Conservation (phyloP, 2,329 filamentous ascomycete species). For the Aspergillus melleus region DNA sequence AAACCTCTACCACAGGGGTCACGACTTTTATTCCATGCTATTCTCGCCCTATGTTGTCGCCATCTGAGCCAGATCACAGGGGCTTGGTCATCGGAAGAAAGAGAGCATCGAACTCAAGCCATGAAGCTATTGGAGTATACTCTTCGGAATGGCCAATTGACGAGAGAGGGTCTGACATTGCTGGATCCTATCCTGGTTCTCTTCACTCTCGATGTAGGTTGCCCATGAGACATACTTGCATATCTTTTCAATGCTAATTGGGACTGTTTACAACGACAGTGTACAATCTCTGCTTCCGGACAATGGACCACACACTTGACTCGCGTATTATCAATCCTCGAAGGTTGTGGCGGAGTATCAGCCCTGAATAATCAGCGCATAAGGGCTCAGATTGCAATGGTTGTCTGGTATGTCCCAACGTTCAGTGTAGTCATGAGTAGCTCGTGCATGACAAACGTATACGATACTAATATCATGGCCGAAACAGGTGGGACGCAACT, state of each 20-base stretch:
- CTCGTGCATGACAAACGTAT: neutral
- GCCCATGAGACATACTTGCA: neutral
- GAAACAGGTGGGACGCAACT: conserved; percentile 29
- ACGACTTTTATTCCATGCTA: conserved; percentile 30
- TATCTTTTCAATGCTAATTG: neutral
- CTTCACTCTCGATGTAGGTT: conserved; percentile 34
- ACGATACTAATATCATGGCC: neutral
- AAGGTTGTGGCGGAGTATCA: conserved; percentile 18
- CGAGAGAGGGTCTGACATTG: conserved; percentile 6
- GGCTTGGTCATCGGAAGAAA: neutral
- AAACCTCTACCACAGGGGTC: conserved; percentile 22
- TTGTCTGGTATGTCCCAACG: conserved; percentile 28
- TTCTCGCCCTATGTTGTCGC: conserved; percentile 29
- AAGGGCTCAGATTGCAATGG: conserved; percentile 31
- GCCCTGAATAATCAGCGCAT: conserved; percentile 20
- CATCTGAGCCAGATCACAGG: conserved; percentile 31
- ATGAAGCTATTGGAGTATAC: conserved; percentile 24
- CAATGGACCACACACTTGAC: conserved; percentile 30
- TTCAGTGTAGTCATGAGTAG: too few species aligned
- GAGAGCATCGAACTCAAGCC: conserved; percentile 20
- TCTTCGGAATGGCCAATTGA: conserved; percentile 7
- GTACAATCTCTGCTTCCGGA: conserved; percentile 35
- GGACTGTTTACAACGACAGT: conserved; percentile 17
- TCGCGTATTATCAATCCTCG: conserved; percentile 24
- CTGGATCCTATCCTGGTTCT: conserved; percentile 34